Evolutionary conservation across 2,329 filamentous ascomycete species (phyloP), one percentile per base, ranked within the genome.

Genomic region (Epichloe brachyelytri): DNA sequence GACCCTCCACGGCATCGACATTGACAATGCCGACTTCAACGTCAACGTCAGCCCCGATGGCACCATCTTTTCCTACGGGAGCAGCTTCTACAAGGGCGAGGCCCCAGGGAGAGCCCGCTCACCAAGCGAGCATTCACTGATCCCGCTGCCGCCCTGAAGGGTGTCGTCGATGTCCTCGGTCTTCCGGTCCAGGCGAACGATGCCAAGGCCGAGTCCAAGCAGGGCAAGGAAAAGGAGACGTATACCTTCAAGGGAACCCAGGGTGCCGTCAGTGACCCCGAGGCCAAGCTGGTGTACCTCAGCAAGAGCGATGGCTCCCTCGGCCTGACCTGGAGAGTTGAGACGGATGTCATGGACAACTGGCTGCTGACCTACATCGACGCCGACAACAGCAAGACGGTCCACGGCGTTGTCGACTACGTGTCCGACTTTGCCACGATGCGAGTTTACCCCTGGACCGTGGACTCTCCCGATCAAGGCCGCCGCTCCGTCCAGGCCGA

Each of bases 1-100:
- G 64, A 80, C 77, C 0, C 65, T 69, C 6, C 74, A 80, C 50
- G 78, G 73, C 1, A 60, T 81, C 22, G 78, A 81, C 54, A 73
- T 82, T 53, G 78, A 80, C 57, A 81, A 81, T 57, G 76, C 74
- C 1, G 75, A 79, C 58, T 78, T 80, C 58, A 79, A 80, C 48
- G 75, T 81, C 46, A 81, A 81, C 55, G 75, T 80, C 57, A 65
- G 75, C 22, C 60, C 65, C 17, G 71, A 81, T 53, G 78, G 79
- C 26, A 68, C 65, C 10, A 66, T 82, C 48, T 78, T 82, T 63
- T 81, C 77, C 2, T 78, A 74, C 53, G 77, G 78, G 39, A 77
- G 76, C 65, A 67, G 62, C 53, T 69, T 69, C 55, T 68, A 65
- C 61, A 68, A 66, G 4, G 74, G 73, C 51, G 60, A 69, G 6